Evolutionary conservation across 352 stramenopile species (phyloP).

Genomic region (Pythium dissotocum): DNA sequence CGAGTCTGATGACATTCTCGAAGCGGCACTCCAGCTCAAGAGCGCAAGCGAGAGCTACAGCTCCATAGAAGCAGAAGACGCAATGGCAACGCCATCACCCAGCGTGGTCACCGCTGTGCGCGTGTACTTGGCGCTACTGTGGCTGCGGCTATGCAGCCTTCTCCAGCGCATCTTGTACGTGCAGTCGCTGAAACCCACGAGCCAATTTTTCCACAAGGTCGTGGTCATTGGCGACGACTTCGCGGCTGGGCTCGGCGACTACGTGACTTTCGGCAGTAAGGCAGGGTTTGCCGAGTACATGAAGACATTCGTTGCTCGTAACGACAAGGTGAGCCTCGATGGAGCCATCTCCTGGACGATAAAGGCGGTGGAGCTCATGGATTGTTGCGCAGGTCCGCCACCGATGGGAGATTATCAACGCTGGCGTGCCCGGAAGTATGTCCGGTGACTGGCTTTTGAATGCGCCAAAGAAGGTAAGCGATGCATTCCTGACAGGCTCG

Average conservation of each 20-base stretch:
- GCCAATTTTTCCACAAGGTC: conserved; percentile 81
- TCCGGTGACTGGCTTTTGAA: conserved; percentile 71
- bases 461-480: conserved; percentile 53
- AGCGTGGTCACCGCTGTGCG: conserved; percentile 45
- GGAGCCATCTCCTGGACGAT: no score
- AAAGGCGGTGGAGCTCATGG: background rate
- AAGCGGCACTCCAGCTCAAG: conserved; percentile 24
- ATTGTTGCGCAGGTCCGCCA: conserved; percentile 57
- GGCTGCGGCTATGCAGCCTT: conserved; percentile 66
- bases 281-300: conserved; percentile 63
- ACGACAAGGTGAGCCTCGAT: conserved; percentile 51
- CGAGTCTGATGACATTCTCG: conserved; percentile 23
- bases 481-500: background rate
- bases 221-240: conserved; percentile 87
- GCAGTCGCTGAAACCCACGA: conserved; percentile 48
- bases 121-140: conserved; percentile 60
- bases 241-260: conserved; percentile 75
- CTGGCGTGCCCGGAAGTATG: conserved; percentile 57
- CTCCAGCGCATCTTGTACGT: conserved; percentile 44
- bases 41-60: background rate
- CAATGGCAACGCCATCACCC: conserved; percentile 8
- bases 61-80: background rate
- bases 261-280: conserved; percentile 53
- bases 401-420: conserved; percentile 81
- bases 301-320: conserved; percentile 39